Evolutionary conservation across 169 alveolate species (phyloP), one percentile per base, ranked within the genome.

Genomic region (Eimeria necatrix): DNA sequence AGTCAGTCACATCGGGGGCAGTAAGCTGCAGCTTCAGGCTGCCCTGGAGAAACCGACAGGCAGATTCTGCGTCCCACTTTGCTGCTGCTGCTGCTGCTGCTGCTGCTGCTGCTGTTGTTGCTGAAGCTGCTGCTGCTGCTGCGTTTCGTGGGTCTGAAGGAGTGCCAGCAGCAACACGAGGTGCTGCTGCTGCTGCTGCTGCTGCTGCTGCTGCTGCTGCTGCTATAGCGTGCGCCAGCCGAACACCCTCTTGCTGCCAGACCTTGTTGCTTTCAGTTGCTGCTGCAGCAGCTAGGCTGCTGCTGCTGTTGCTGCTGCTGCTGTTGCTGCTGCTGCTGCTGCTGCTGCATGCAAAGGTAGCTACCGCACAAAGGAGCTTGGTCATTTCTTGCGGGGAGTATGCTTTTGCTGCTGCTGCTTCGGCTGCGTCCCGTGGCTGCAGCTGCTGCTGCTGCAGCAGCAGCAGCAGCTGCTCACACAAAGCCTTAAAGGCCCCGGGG

Each of bases 11-110:
- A 46, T 61, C 74, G 24, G 94, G 78, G 20, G 22, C 73, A 64
- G 49, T 46, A 89, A 89, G 73, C 78, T 89, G 73, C 94, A 64
- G 74, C 94, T 70, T 68, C 56, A 80, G 14, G 46, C 56, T 70
- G 46, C 74, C 64, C 53, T 56, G 56, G 60, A 64, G 24, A 56
- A 64, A 49, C 88, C 94, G 14, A 53, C 94, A 68, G 0, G 48
- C 46, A 20, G 49, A n/a, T 1, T 68, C 78, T 68, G 78, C 78
- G 48, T 41, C 80, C 80, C 9, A 41, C 22, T 3, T 18, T 68
- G 80, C 51, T 24, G 80, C 80, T 68, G 16, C 16, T 68, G 16
- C 14, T 12, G 4, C 7, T 68, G 78, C 78, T 5, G n/a, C 10
- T 68, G 51, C 10, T 68, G 49, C 12, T 24, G 32, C 16, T 68